These are phyloP conservation scores for Vitis hybrid DNA, from an alignment of 177 flowering plant species.

Conservation along the genomic window DNA sequence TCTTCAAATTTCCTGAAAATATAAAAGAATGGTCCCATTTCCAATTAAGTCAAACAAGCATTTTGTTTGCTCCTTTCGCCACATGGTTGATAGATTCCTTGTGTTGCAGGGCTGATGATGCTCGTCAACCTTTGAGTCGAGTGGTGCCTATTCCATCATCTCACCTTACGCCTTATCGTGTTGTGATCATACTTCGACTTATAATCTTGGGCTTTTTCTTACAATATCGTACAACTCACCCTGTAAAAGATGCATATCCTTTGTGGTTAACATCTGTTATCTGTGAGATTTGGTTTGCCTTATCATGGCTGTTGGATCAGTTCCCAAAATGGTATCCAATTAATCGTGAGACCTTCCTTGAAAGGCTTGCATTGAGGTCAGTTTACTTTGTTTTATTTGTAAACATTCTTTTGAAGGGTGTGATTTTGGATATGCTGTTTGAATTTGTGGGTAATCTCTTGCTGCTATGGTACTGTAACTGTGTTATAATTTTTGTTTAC, in stretches of 20 bases:
- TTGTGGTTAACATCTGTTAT: slow-evolving; percentile 92
- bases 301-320: slow-evolving; percentile 99
- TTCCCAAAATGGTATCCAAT: slow-evolving; percentile 98
- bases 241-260: slow-evolving; percentile 87
- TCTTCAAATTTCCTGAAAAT: neutral
- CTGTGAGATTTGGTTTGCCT: slow-evolving; percentile 99
- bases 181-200: slow-evolving; percentile 88
- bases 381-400: slow-evolving; percentile 12
- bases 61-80: neutral
- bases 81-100: slow-evolving; percentile 6
- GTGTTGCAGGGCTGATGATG: slow-evolving; percentile 80
- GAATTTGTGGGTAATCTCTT: neutral
- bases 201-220: slow-evolving; percentile 90
- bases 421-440: neutral
- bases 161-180: slow-evolving; percentile 88
- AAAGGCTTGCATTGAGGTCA: slow-evolving; percentile 90
- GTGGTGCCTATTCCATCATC: slow-evolving; percentile 83
- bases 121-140: slow-evolving; percentile 87
- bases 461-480: neutral
- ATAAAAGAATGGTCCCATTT: neutral
- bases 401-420: neutral
- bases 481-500: slow-evolving; percentile 7
- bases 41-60: too few species aligned
- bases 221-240: slow-evolving; percentile 90
- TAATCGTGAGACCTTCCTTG: slow-evolving; percentile 95